Evolutionary conservation across 192 early-diverging fungal species (phyloP).

Genomic region (Cladochytrium replicatum): DNA sequence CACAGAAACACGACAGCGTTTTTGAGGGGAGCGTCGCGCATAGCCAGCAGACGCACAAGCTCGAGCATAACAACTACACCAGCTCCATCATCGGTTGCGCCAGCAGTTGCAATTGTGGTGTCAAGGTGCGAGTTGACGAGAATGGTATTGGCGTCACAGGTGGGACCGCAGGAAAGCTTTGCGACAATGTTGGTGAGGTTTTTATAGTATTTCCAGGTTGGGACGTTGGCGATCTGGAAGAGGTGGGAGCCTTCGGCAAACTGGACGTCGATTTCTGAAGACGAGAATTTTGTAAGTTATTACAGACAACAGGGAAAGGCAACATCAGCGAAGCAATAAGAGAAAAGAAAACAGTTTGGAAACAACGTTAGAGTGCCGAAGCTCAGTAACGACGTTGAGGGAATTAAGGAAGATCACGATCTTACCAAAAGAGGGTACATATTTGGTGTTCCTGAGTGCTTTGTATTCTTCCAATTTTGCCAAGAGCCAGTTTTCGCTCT

Average conservation of each 20-base stretch:
- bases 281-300: slow-evolving; percentile 29
- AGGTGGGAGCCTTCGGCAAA: no score
- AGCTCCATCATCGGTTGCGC: slow-evolving; percentile 51
- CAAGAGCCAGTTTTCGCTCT: no score
- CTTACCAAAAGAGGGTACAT: no score
- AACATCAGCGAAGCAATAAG: background rate
- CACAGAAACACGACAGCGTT: slow-evolving; percentile 42
- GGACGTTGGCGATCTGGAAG: no score
- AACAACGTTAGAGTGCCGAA: no score
- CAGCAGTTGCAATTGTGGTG: slow-evolving; percentile 41
- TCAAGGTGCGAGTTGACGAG: slow-evolving; percentile 66
- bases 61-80: slow-evolving; percentile 67
- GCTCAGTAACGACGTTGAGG: no score
- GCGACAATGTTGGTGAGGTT: slow-evolving; percentile 67
- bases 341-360: no score
- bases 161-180: slow-evolving; percentile 54
- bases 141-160: slow-evolving; percentile 53
- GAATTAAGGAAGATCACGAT: no score
- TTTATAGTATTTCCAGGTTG: slow-evolving; percentile 59
- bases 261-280: no score
- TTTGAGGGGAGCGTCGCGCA: slow-evolving; percentile 10
- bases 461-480: no score
- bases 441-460: no score
- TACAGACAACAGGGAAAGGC: background rate
- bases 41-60: slow-evolving; percentile 21